Evolutionary conservation across 139 green algal genomes (phyloP).

Genomic region (Pycnococcus provasolii): DNA sequence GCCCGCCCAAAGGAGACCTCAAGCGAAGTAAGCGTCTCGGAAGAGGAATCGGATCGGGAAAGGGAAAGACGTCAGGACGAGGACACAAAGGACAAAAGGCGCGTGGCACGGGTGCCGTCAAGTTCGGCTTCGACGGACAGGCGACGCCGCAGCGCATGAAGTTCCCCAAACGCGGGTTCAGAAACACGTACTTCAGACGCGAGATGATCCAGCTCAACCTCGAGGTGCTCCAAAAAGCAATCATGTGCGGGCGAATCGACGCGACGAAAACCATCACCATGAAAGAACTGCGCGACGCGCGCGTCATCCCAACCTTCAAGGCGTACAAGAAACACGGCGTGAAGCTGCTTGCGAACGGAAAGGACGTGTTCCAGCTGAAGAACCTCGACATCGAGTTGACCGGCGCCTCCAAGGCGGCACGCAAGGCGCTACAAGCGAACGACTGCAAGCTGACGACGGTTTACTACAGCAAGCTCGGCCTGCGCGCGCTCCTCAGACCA

Average conservation of each 20-base stretch:
- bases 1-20: not conserved
- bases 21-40: constrained; percentile 43
- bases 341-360: constrained; percentile 56
- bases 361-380: constrained; percentile 22
- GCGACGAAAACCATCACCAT: constrained; percentile 67
- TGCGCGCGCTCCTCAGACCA: constrained; percentile 66
- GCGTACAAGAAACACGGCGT: constrained; percentile 65
- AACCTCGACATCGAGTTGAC: constrained; percentile 38
- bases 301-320: constrained; percentile 31
- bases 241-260: constrained; percentile 52
- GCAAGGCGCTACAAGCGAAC: constrained; percentile 43
- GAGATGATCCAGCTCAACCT: constrained; percentile 55
- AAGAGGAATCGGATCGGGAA: constrained; percentile 52
- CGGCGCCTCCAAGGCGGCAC: constrained; percentile 25
- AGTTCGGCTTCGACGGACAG: constrained; percentile 64
- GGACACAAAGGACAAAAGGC: constrained; percentile 72
- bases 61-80: constrained; percentile 58
- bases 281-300: constrained; percentile 65
- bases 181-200: constrained; percentile 45
- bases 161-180: constrained; percentile 56
- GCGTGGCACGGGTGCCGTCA: constrained; percentile 35
- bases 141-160: constrained; percentile 58
- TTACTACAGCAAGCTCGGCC: constrained; percentile 84
- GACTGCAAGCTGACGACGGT: constrained; percentile 73
- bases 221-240: constrained; percentile 45